A percentile compares a stretch with the other conserved stretches of the same genome.
Conservation (phyloP, 345 rosid species). For the Nasturtium officinale region DNA sequence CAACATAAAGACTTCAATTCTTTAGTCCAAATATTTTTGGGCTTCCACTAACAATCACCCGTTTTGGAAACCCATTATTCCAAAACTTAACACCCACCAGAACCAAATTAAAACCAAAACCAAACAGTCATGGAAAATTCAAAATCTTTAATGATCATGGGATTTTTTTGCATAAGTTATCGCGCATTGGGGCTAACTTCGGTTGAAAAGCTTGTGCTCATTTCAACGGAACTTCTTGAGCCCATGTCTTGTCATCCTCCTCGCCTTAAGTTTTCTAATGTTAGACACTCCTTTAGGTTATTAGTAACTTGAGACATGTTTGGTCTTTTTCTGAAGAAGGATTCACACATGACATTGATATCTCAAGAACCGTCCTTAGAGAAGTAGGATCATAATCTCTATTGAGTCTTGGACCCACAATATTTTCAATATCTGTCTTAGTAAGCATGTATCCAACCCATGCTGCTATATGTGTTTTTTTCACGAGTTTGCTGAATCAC, state of each 20-base stretch:
- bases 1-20: too few species aligned
- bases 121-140: not conserved
- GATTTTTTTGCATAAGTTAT: not conserved
- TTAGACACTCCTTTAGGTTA: not conserved
- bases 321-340: not conserved
- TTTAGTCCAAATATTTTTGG: not conserved
- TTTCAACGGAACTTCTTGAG: not conserved
- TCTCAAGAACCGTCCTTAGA: constrained; percentile 11
- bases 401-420: not conserved
- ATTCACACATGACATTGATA: not conserved
- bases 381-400: constrained; percentile 3
- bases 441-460: constrained; percentile 5
- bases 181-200: not conserved
- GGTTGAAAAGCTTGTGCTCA: not conserved
- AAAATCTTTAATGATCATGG: not conserved
- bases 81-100: not conserved
- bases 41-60: not conserved
- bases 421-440: not conserved
- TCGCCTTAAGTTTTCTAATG: not conserved
- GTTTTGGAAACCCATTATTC: not conserved
- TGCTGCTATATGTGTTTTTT: constrained; percentile 10
- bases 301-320: constrained; percentile 4
- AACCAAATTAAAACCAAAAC: too few species aligned
- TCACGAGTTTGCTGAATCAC: constrained; percentile 20
- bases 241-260: not conserved